Evolutionary conservation across 2,329 filamentous ascomycete genomes (phyloP), one percentile per base, ranked within the genome.

Genomic region (Aspergillus neotritici): DNA sequence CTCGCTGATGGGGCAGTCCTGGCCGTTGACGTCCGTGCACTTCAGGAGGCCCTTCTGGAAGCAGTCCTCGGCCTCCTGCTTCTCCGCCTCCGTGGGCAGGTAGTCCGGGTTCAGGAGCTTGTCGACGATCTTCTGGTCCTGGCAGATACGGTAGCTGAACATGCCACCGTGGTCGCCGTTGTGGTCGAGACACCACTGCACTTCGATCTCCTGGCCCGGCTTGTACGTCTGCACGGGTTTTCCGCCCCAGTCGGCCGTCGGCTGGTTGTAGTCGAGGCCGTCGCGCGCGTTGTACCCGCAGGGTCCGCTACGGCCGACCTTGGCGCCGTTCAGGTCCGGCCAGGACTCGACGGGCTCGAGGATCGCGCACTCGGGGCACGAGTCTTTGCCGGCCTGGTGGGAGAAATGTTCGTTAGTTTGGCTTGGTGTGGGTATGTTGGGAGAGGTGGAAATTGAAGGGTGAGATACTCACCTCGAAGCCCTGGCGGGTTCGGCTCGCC

Each of bases 91-190:
- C 2, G 73, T 78, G 0, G 75, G 75, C 3, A 73, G 50, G 47
- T 77, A 76, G 6, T 52, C 55, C 0, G 73, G 66, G 1, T 69
- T 67, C 2, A 76, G 57, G 51, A 78, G 70, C 49, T 73, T 72
- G 61, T 76, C 66, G 25, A 78, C 71, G 0, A 79, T 56, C 0
- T 58, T 62, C 50, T 78, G 74, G 50, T 78, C 62, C 48, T 74
- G 68, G 52, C 75, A 78, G 48, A 78, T 70, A 8, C 75, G 72
- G 56, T 76, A 78, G 51, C 59, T 68, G 58, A 77, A 78, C 74
- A 78, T 78, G 57, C 75, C 76, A 17, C 75, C 74, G 48, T 78
- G 75, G 49, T 78, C 75, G 0, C 76, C 76, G 50, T 78, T 78
- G 58, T 76, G 61, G 51, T 79, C 76, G 13, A 78, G 68, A 40